phyloP scores from a whole-genome alignment of 306 rosid species.

The Inga oerstediana region DNA sequence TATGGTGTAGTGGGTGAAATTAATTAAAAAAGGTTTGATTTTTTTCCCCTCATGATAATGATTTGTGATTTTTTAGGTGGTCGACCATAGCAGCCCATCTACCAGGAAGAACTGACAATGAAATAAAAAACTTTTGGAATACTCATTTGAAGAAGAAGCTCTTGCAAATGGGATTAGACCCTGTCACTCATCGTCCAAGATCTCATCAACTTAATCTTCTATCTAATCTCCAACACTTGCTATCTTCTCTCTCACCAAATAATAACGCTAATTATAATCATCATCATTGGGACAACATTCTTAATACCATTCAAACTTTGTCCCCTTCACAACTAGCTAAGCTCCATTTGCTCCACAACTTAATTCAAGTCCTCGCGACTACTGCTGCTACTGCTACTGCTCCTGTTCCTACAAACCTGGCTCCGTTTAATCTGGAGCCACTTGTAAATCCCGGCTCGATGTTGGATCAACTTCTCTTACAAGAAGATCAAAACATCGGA shows the following conservation, averaged over 20 bases:
- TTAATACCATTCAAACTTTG: constrained; percentile 30
- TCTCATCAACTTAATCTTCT: constrained; percentile 48
- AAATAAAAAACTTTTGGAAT: constrained; percentile 87
- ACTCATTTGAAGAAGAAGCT: constrained; percentile 78
- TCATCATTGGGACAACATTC: constrained; percentile 37
- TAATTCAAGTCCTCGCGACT: constrained; percentile 43
- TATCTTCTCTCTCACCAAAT: constrained; percentile 41
- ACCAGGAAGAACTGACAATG: constrained; percentile 86
- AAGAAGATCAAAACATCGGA: constrained; percentile 5
- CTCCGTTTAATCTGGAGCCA: background rate
- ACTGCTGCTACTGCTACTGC: background rate
- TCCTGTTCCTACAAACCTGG: background rate
- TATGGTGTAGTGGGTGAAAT: background rate
- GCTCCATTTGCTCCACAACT: constrained; percentile 52
- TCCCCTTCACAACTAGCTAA: constrained; percentile 50
- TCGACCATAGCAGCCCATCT: constrained; percentile 77
- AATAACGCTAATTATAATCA: background rate
- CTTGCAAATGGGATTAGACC: constrained; percentile 77
- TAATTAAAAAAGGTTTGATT: background rate
- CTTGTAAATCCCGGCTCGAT: background rate
- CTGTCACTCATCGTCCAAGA: constrained; percentile 71
- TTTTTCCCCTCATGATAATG: background rate
- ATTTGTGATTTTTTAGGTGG: constrained; percentile 52
- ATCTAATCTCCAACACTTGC: constrained; percentile 53
- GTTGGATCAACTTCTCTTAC: constrained; percentile 30